A percentile compares a stretch with the other conserved stretches of the same genome.
Evolutionary conservation across 805 yeast species (phyloP).

Genomic region (Yamadazyma takamatsuzukensis): DNA sequence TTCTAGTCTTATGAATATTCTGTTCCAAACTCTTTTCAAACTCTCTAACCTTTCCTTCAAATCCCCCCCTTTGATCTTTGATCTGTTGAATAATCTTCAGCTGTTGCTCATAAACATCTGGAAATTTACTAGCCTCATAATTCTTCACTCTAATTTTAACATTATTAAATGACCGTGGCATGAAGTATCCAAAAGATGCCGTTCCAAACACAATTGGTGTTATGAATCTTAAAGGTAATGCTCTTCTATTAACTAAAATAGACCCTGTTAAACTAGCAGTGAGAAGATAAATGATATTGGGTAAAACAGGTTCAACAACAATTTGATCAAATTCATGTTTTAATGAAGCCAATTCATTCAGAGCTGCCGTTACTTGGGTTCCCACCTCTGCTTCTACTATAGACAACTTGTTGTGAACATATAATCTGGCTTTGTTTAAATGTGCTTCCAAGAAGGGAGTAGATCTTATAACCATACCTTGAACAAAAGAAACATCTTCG

Average conservation of each 20-base stretch:
- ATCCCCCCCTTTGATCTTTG: conserved; percentile 9
- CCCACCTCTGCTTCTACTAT: conserved; percentile 40
- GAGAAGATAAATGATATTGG: conserved; percentile 50
- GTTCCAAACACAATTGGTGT: conserved; percentile 51
- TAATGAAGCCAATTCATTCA: conserved; percentile 38
- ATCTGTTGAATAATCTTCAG: conserved; percentile 13
- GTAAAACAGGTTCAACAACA: conserved; percentile 53
- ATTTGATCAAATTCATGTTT: conserved; percentile 26
- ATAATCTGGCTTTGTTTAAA: conserved; percentile 36
- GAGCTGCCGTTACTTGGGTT: conserved; percentile 45
- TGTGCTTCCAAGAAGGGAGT: conserved; percentile 45
- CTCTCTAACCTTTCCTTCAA: conserved; percentile 8
- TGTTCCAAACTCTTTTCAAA: conserved; percentile 16
- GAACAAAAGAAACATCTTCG: conserved; percentile 37
- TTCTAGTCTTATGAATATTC: conserved; percentile 25
- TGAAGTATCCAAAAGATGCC: conserved; percentile 40
- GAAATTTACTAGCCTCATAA: conserved; percentile 27
- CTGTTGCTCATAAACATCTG: conserved; percentile 29
- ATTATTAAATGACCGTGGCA: conserved; percentile 48
- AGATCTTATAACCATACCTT: conserved; percentile 55
- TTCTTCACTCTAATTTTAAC: conserved; percentile 20
- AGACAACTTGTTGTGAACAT: conserved; percentile 34
- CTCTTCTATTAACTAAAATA: conserved; percentile 45
- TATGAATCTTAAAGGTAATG: conserved; percentile 47
- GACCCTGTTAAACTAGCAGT: conserved; percentile 58